phyloP scores from a whole-genome alignment of 2,329 filamentous ascomycete genomes.

The Cryphonectria japonica region DNA sequence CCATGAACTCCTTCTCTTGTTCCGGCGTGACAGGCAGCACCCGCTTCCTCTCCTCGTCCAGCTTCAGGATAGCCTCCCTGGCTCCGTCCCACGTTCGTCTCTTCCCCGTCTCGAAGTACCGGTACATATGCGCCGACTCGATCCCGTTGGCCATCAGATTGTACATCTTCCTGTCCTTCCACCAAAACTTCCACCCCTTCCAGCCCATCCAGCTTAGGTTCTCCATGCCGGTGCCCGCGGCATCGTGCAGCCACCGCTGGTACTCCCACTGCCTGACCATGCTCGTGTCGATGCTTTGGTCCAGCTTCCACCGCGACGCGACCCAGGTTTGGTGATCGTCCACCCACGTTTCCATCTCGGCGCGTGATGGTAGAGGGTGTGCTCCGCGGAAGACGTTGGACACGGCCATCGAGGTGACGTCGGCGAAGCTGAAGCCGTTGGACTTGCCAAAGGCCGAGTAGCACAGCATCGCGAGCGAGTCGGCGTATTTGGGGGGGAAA shows the following conservation, averaged over 20 bases:
- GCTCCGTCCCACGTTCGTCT: conserved; percentile 30
- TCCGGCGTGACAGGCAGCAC: conserved; percentile 23
- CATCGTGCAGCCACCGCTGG: conserved; percentile 26
- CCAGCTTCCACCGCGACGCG: conserved; percentile 35
- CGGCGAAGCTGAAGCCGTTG: conserved; percentile 44
- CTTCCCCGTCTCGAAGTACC: conserved; percentile 31
- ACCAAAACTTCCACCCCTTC: conserved; percentile 30
- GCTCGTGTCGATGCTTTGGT: conserved; percentile 27
- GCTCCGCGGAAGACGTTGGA: conserved; percentile 49
- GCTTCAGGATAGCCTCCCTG: conserved; percentile 26
- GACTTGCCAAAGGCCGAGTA: conserved; percentile 39
- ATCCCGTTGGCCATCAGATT: conserved; percentile 28
- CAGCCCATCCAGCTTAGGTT: conserved; percentile 29
- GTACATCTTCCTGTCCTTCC: conserved; percentile 28
- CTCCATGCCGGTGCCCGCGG: conserved; percentile 30
- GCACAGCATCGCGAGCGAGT: conserved; percentile 49
- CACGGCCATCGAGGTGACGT: conserved; percentile 49
- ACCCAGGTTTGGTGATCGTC: conserved; percentile 41
- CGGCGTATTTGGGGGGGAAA: conserved; percentile 29
- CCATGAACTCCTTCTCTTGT: conserved; percentile 21
- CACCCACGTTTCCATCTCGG: conserved; percentile 43
- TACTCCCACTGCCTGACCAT: conserved; percentile 30
- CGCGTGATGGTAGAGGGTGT: conserved; percentile 40
- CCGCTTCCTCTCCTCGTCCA: conserved; percentile 22
- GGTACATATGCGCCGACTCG: conserved; percentile 30